Percentiles rank a stretch among this genome's conserved stretches.
Evolutionary conservation across 805 yeast genomes (phyloP).

Genomic region (Pichia membranifaciens): DNA sequence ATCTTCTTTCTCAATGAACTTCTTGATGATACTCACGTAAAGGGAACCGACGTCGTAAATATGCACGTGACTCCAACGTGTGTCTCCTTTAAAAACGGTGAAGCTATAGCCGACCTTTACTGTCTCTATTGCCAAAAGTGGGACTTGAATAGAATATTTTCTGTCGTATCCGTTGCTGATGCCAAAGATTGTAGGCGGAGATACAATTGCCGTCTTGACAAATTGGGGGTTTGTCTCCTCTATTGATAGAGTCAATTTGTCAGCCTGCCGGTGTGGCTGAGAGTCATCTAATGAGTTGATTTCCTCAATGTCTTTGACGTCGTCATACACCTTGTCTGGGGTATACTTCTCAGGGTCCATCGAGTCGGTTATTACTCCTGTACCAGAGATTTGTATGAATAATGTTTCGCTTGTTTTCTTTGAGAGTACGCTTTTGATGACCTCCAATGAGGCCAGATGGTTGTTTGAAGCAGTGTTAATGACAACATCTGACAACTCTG

Average conservation of each 20-base stretch:
- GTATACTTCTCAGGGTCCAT: not conserved
- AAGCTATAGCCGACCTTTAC: not conserved
- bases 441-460: slow-evolving; percentile 1
- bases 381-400: slow-evolving; percentile 1
- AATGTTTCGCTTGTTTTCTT: slow-evolving; percentile 1
- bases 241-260: slow-evolving; percentile 3
- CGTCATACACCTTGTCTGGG: slow-evolving; percentile 3
- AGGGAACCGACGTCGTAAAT: slow-evolving; percentile 2
- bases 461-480: slow-evolving; percentile 4
- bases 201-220: slow-evolving; percentile 1
- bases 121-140: not conserved
- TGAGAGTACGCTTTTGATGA: not conserved
- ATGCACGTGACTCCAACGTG: slow-evolving; percentile 5
- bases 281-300: slow-evolving; percentile 3
- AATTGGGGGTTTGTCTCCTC: not conserved
- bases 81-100: slow-evolving; percentile 5
- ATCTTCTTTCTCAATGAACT: not conserved
- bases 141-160: slow-evolving; percentile 2
- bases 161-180: slow-evolving; percentile 1
- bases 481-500: slow-evolving; percentile 1
- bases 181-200: slow-evolving; percentile 4
- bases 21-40: not conserved
- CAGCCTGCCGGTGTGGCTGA: slow-evolving; percentile 4
- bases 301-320: slow-evolving; percentile 4
- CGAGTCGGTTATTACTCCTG: not conserved